A percentile compares a stretch with the other conserved stretches of the same genome.
Conservation (phyloP, 495 filamentous ascomycete genomes). For the Achaetomiella virescens region DNA sequence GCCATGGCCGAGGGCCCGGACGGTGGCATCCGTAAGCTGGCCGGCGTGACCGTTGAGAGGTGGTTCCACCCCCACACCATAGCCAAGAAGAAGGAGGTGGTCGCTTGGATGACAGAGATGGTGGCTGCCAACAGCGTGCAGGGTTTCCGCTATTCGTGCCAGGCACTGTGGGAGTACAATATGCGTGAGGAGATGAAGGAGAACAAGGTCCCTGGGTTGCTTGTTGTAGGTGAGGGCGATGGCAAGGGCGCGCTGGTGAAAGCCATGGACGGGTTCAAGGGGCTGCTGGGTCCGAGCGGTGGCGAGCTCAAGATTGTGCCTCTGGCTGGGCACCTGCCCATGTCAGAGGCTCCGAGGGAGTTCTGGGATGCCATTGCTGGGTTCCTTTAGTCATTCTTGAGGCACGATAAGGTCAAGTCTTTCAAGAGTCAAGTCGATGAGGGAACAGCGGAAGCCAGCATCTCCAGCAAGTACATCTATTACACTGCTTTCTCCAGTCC, state of each 20-base stretch:
- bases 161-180: slow-evolving; percentile 72
- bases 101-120: slow-evolving; percentile 45
- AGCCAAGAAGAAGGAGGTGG: slow-evolving; percentile 46
- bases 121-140: slow-evolving; percentile 58
- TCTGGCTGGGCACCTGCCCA: slow-evolving; percentile 70
- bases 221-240: slow-evolving; percentile 66
- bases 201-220: slow-evolving; percentile 53
- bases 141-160: slow-evolving; percentile 62
- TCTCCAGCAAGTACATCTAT: no score
- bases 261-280: slow-evolving; percentile 69
- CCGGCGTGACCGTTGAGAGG: slow-evolving; percentile 59
- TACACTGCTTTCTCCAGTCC: no score
- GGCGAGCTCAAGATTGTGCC: slow-evolving; percentile 56
- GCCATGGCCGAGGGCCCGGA: slow-evolving; percentile 56
- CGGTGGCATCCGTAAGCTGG: slow-evolving; percentile 51
- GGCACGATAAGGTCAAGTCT: no score
- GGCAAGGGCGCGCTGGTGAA: slow-evolving; percentile 60
- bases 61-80: slow-evolving; percentile 65
- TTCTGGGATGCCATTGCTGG: slow-evolving; percentile 56
- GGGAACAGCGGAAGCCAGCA: no score
- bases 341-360: slow-evolving; percentile 65
- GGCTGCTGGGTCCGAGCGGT: slow-evolving; percentile 42
- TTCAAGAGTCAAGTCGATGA: no score
- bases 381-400: slow-evolving; percentile 49
- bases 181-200: slow-evolving; percentile 55